Percentiles rank a stretch among this genome's conserved stretches.
Conservation (phyloP, 768 basidiomycete genomes). For the Tylopilus sp. region DNA sequence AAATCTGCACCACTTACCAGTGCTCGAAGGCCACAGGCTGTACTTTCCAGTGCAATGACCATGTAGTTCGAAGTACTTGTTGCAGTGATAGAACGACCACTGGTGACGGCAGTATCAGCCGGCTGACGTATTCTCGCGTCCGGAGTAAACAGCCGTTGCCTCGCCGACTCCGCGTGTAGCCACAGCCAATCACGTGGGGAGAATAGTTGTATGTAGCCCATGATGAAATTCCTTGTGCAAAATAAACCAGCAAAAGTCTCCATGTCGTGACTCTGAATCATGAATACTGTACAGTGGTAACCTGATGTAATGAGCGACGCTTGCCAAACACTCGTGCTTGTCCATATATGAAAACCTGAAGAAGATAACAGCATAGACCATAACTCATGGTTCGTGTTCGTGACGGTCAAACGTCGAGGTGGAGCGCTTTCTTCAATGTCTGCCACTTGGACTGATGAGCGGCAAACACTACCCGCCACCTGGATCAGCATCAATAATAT, state of each 20-base stretch:
- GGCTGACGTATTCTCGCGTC: constrained; percentile 16
- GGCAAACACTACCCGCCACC: constrained; percentile 33
- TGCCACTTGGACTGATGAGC: constrained; percentile 32
- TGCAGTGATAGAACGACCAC: constrained; percentile 5
- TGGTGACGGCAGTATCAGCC: not conserved
- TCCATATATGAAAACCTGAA: constrained; percentile 18
- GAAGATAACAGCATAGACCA: constrained; percentile 20
- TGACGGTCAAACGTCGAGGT: constrained; percentile 22
- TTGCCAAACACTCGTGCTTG: constrained; percentile 9
- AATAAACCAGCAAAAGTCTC: constrained; percentile 2
- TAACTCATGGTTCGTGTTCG: constrained; percentile 7
- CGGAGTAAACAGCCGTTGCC: constrained; percentile 8
- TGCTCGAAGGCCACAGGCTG: no score
- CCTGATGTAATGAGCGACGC: constrained; percentile 7
- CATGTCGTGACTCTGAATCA: constrained; percentile 17
- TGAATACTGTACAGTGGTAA: constrained; percentile 31
- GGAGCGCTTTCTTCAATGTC: constrained; percentile 28
- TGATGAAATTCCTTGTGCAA: not conserved
- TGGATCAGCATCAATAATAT: constrained; percentile 5
- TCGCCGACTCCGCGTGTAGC: constrained; percentile 16
- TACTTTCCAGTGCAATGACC: constrained; percentile 7
- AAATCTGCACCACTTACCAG: not conserved
- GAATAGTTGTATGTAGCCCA: not conserved
- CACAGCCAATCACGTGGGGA: not conserved
- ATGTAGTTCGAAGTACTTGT: not conserved